Evolutionary conservation across 164 flowering plant species (phyloP), one percentile per base, ranked within the genome.

Genomic region (Stephania yunnanensis): DNA sequence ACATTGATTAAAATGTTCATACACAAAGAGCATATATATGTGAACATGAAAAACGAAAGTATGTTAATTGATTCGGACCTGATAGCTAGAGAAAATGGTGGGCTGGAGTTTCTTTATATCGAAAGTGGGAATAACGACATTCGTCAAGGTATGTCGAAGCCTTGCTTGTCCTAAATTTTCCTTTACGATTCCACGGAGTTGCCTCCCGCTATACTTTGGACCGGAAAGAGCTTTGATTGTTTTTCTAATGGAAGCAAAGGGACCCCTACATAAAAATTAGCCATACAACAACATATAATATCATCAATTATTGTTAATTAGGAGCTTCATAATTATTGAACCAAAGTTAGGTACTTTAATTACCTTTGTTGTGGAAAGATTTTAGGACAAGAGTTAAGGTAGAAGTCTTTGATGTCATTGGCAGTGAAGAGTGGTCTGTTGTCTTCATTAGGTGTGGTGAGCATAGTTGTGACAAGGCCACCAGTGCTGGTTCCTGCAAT

Each of bases 401-500:
- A 81, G 63, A 83, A 84, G 44, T 70, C 30, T 66, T 66, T 78
- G 69, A 84, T 80, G 11, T 85, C 89, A 66, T 81, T 82, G 3
- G 88, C 84, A n/a, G 83, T 75, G 74, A 70, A 86, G 1, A 78
- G 71, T 5, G 88, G 88, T 7, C 88, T n/a, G n/a, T 83, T 72
- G 25, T 80, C 68, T 17, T 81, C 82, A 25, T 81, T 65, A 1
- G 87, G 85, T 9, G 85, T 66, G 4, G 86, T 82, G 63, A 86
- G 22, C 88, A 86, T 86, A 71, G 83, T 81, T 12, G 88, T 84
- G 20, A 86, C 77, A 2, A 86, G 76, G 10, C 88, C 88, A 6
- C 86, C 85, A 0, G 87, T 86, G n/a, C 78, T 3, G 88, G 82
- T n/a, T 87, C n/a, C 87, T 1, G 85, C 73, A 22, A 84, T 81